These are phyloP conservation scores for Cutaneotrichosporon arboriforme DNA, from an alignment of 1,284 basidiomycete species.

Conservation along the genomic window DNA sequence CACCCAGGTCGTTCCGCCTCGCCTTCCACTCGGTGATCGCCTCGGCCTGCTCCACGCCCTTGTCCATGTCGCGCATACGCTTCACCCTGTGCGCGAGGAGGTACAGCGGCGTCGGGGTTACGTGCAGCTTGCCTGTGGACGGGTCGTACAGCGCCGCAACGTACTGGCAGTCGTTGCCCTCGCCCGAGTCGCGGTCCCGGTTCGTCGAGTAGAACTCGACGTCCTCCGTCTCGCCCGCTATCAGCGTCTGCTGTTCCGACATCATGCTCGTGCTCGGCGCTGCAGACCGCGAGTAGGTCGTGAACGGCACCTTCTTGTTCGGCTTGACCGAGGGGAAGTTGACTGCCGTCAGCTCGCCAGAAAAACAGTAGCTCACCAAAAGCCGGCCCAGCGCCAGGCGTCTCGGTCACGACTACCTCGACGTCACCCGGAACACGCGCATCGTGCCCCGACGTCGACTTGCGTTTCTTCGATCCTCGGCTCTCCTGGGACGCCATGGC, in stretches of 20 bases:
- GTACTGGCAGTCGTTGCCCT: constrained; percentile 51
- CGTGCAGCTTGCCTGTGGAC: constrained; percentile 59
- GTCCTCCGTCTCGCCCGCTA: constrained; percentile 66
- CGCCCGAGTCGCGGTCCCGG: constrained; percentile 49
- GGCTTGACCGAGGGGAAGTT: constrained; percentile 68
- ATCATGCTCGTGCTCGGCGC: constrained; percentile 42
- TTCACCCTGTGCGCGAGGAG: constrained; percentile 73
- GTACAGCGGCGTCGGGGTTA: constrained; percentile 64
- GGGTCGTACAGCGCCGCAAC: constrained; percentile 57
- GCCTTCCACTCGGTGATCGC: constrained; percentile 55
- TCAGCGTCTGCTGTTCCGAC: constrained; percentile 54
- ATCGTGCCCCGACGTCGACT: constrained; percentile 21
- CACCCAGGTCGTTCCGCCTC: constrained; percentile 72
- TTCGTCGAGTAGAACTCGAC: constrained; percentile 58
- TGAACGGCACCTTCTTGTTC: constrained; percentile 59
- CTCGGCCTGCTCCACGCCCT: constrained; percentile 40
- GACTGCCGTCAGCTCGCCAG: constrained; percentile 50
- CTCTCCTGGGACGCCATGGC: constrained; percentile 14
- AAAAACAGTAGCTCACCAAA: constrained; percentile 55
- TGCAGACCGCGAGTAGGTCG: constrained; percentile 56
- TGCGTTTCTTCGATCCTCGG: constrained; percentile 34
- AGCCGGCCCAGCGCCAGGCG: constrained; percentile 58
- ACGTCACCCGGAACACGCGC: not conserved
- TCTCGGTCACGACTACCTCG: not conserved
- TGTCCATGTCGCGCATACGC: constrained; percentile 55